These are phyloP conservation scores for Auriculariales sp. DNA, from an alignment of 768 basidiomycete genomes.

Conservation along the genomic window DNA sequence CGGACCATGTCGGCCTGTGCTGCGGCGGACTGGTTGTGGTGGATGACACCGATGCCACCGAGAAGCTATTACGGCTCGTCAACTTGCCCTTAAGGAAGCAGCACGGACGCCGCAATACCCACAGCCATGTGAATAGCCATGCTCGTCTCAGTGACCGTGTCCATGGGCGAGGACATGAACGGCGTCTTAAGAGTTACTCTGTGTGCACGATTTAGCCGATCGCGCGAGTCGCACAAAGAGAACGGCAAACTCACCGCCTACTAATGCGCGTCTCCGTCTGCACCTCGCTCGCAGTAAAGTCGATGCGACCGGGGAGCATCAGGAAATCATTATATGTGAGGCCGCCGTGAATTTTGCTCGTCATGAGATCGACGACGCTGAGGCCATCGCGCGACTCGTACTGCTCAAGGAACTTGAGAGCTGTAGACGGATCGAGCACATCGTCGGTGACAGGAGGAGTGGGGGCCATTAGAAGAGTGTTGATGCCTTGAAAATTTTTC, in stretches of 20 bases:
- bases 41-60: constrained; percentile 95
- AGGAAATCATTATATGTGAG: constrained; percentile 98
- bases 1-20: constrained; percentile 94
- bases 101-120: constrained; percentile 6
- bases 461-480: no score
- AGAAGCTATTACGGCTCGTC: constrained; percentile 38
- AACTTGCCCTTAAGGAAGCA: neutral
- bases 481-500: no score
- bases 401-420: constrained; percentile 57
- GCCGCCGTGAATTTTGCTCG: constrained; percentile 73
- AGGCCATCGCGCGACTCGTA: constrained; percentile 74
- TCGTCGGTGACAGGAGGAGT: no score
- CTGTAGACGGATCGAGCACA: constrained; percentile 60
- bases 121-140: constrained; percentile 89
- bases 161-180: constrained; percentile 97
- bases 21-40: constrained; percentile 80
- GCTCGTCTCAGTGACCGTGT: constrained; percentile 91
- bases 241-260: constrained; percentile 16
- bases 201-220: neutral
- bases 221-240: neutral
- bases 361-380: constrained; percentile 72
- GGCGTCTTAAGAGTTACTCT: constrained; percentile 90
- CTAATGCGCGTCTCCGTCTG: constrained; percentile 77
- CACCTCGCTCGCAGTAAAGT: constrained; percentile 76
- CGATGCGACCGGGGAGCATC: constrained; percentile 86